These are phyloP conservation scores for Acidiella bohemica DNA, from an alignment of 495 filamentous ascomycete genomes.

Conservation along the genomic window DNA sequence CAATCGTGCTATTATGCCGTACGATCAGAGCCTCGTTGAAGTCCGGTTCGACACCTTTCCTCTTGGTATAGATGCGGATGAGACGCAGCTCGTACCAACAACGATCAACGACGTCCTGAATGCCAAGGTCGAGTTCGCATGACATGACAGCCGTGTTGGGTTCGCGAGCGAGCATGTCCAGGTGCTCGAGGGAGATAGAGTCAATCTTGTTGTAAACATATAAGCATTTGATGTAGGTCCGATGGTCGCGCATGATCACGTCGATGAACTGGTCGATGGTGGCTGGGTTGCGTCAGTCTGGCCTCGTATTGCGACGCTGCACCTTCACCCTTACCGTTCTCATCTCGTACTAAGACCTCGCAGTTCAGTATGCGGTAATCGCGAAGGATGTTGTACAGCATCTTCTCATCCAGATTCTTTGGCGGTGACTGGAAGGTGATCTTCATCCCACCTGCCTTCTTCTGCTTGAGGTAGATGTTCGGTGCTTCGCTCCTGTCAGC, in stretches of 20 bases:
- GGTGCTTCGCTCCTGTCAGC: too few relatives aligned
- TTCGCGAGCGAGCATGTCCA: conserved; percentile 83
- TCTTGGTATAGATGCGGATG: conserved; percentile 91
- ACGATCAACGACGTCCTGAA: conserved; percentile 85
- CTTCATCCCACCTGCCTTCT: conserved; percentile 97
- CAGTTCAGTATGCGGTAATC: conserved; percentile 99
- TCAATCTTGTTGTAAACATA: conserved; percentile 99
- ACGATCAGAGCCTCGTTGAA: conserved; percentile 93
- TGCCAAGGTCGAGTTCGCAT: conserved; percentile 94
- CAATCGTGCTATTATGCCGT: conserved; percentile 70
- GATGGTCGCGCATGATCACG: conserved; percentile 96
- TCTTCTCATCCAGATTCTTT: conserved; percentile 88
- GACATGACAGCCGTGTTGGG: conserved; percentile 93
- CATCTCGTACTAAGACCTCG: conserved; percentile 89
- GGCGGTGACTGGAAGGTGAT: conserved; percentile 87
- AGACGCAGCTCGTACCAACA: conserved; percentile 91
- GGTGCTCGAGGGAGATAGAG: conserved; percentile 80
- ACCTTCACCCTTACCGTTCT: conserved; percentile 53
- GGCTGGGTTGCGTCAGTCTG: conserved; percentile 32
- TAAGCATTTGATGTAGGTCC: conserved; percentile 89
- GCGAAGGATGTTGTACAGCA: conserved; percentile 87
- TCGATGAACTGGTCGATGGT: conserved; percentile 99
- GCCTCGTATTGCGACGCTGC: too few relatives aligned
- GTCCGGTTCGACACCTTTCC: conserved; percentile 79
- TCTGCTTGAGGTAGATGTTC: conserved; percentile 98